phyloP scores from a whole-genome alignment of 768 basidiomycete genomes.

The Stropharia rugosoannulata region DNA sequence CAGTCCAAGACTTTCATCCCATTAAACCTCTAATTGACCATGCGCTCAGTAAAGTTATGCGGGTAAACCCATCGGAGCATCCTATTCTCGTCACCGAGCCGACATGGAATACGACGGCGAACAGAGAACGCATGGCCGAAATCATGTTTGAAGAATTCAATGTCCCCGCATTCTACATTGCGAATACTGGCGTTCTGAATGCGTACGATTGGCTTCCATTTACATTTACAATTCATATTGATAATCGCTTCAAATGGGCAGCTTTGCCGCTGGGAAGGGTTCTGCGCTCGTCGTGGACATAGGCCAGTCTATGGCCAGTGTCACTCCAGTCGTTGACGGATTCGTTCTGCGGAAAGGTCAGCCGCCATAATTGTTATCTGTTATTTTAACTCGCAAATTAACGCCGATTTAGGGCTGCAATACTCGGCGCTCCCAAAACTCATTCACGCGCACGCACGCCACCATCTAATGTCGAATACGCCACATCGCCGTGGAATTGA shows the following conservation, averaged over 20 bases:
- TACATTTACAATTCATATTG: neutral
- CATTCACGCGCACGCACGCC: slow-evolving; percentile 76
- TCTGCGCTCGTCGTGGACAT: slow-evolving; percentile 97
- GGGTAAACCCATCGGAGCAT: slow-evolving; percentile 77
- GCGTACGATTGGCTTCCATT: slow-evolving; percentile 53
- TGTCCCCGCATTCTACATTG: slow-evolving; percentile 94
- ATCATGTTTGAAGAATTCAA: slow-evolving; percentile 97
- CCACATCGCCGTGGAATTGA: slow-evolving; percentile 58
- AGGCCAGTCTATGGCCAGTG: slow-evolving; percentile 85
- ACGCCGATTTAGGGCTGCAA: slow-evolving; percentile 58
- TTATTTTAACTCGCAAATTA: neutral
- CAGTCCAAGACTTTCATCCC: slow-evolving; percentile 77
- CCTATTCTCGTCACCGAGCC: slow-evolving; percentile 94
- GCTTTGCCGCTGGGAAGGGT: slow-evolving; percentile 95
- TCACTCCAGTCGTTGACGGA: slow-evolving; percentile 95
- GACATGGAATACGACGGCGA: slow-evolving; percentile 93
- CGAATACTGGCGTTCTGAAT: slow-evolving; percentile 91
- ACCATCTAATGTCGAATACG: slow-evolving; percentile 54
- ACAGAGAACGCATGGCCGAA: slow-evolving; percentile 93
- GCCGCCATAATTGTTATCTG: neutral
- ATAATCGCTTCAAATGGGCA: slow-evolving; percentile 24
- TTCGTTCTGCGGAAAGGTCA: slow-evolving; percentile 95
- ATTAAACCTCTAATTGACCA: slow-evolving; percentile 71
- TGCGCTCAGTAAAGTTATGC: slow-evolving; percentile 75
- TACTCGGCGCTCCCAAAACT: slow-evolving; percentile 77